Conservation (phyloP, 331 rosid species). For the Malus hybrid region DNA sequence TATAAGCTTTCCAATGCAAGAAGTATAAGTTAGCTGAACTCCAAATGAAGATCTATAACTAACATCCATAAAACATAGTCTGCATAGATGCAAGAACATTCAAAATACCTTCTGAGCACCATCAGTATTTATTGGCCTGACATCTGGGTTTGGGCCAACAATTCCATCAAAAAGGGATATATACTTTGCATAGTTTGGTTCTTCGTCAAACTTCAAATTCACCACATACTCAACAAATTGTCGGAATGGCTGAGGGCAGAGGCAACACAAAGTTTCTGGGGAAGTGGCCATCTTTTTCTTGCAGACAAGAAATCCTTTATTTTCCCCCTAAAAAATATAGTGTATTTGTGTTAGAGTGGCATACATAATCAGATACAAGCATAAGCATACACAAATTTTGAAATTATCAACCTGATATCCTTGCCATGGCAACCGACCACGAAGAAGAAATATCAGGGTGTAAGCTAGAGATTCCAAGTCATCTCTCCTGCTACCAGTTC, state of each 20-base stretch:
- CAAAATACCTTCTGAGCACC: slow-evolving; percentile 46
- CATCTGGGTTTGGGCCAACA: slow-evolving; percentile 45
- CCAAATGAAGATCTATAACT: slow-evolving; percentile 1
- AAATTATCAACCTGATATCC: slow-evolving; percentile 41
- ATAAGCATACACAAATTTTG: not conserved
- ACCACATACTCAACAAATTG: slow-evolving; percentile 40
- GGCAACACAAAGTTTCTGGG: slow-evolving; percentile 37
- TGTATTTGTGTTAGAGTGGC: not conserved
- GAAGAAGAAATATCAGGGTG: slow-evolving; percentile 47
- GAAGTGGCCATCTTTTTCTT: slow-evolving; percentile 52
- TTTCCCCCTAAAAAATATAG: slow-evolving; percentile 35
- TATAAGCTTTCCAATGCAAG: slow-evolving; percentile 31
- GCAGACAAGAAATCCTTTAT: slow-evolving; percentile 50
- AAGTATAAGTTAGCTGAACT: slow-evolving; percentile 8
- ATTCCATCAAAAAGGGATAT: slow-evolving; percentile 47
- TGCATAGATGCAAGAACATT: not conserved
- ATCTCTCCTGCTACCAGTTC: slow-evolving; percentile 51
- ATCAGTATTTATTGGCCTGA: slow-evolving; percentile 45
- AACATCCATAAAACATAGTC: not conserved
- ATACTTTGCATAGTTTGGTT: slow-evolving; percentile 46
- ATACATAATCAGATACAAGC: not conserved
- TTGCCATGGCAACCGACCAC: slow-evolving; percentile 51
- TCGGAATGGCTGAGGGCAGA: slow-evolving; percentile 48
- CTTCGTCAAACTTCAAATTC: slow-evolving; percentile 48
- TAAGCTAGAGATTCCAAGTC: slow-evolving; percentile 50